Conservation (phyloP, 2,329 filamentous ascomycete species). For the Diplodia seriata region DNA sequence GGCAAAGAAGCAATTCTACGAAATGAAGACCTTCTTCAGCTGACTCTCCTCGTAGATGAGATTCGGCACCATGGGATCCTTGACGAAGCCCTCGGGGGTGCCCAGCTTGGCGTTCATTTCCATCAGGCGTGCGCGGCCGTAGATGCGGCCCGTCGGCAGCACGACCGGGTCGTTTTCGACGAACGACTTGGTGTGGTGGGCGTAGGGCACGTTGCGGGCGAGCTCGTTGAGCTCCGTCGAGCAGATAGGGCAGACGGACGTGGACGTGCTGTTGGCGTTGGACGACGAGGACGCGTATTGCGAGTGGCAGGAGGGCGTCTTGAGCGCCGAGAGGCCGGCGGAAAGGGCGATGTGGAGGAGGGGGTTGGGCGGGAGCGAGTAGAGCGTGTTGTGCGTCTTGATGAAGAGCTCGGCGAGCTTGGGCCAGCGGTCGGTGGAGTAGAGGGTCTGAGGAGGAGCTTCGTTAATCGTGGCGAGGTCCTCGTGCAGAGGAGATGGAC, state of each 20-base stretch:
- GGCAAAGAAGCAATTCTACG: slow-evolving; percentile 52
- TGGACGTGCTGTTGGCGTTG: slow-evolving; percentile 63
- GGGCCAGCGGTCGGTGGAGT: slow-evolving; percentile 74
- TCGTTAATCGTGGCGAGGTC: not conserved
- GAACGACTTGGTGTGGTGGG: slow-evolving; percentile 91
- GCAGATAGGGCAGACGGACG: slow-evolving; percentile 92
- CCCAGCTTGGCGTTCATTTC: slow-evolving; percentile 82
- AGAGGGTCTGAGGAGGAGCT: slow-evolving; percentile 65
- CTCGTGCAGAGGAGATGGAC: not conserved
- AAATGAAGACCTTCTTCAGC: slow-evolving; percentile 90
- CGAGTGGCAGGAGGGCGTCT: slow-evolving; percentile 92
- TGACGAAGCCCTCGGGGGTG: slow-evolving; percentile 69
- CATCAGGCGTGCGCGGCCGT: slow-evolving; percentile 75
- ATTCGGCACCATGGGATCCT: slow-evolving; percentile 73
- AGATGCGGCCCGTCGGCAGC: slow-evolving; percentile 85
- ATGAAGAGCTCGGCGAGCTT: slow-evolving; percentile 82
- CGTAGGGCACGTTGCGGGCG: slow-evolving; percentile 87
- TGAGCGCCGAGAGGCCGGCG: slow-evolving; percentile 90
- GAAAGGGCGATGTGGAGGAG: slow-evolving; percentile 90
- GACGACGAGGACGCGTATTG: slow-evolving; percentile 63
- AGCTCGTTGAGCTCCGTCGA: slow-evolving; percentile 93
- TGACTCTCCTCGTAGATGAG: slow-evolving; percentile 67
- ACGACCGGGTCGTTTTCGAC: slow-evolving; percentile 88
- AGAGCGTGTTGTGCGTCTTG: slow-evolving; percentile 82
- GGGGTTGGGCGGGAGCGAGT: slow-evolving; percentile 80